phyloP scores from a whole-genome alignment of 352 stramenopile species.

The Achlya hypogyna region DNA sequence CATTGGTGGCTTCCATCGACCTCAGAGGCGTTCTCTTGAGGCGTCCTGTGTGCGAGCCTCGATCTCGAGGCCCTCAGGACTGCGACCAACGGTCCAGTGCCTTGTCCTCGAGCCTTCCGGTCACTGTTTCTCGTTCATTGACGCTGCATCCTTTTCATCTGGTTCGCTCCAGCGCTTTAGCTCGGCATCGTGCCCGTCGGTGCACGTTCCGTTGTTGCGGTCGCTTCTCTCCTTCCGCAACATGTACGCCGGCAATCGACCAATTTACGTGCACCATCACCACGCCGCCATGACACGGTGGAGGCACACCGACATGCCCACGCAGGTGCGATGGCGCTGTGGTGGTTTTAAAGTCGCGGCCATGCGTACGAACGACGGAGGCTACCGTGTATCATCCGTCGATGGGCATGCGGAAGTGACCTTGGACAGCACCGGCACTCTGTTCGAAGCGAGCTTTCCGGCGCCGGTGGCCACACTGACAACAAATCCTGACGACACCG shows the following conservation, averaged over 20 bases:
- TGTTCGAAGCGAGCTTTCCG: neutral
- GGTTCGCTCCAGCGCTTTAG: neutral
- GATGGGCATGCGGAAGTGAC: neutral
- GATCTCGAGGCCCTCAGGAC: neutral
- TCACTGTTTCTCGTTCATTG: conserved; percentile 7
- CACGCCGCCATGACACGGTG: neutral
- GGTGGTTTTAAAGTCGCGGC: neutral
- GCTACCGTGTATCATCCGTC: neutral
- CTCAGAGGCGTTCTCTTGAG: neutral
- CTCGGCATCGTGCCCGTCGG: neutral
- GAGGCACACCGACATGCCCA: neutral
- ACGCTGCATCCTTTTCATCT: neutral
- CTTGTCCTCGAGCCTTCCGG: conserved; percentile 1
- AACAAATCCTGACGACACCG: too few relatives aligned
- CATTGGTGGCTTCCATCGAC: conserved; percentile 4
- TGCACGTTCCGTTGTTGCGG: neutral
- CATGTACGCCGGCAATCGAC: neutral
- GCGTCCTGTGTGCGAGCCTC: neutral
- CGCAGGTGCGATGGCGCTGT: neutral
- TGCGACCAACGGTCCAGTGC: neutral
- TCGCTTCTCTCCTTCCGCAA: conserved; percentile 6
- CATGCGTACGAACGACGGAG: neutral
- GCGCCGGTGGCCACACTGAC: neutral
- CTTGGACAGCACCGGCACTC: neutral
- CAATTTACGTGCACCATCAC: conserved; percentile 5